These are phyloP conservation scores for Hypoxylon rickii DNA, from an alignment of 495 filamentous ascomycete species.

Conservation along the genomic window DNA sequence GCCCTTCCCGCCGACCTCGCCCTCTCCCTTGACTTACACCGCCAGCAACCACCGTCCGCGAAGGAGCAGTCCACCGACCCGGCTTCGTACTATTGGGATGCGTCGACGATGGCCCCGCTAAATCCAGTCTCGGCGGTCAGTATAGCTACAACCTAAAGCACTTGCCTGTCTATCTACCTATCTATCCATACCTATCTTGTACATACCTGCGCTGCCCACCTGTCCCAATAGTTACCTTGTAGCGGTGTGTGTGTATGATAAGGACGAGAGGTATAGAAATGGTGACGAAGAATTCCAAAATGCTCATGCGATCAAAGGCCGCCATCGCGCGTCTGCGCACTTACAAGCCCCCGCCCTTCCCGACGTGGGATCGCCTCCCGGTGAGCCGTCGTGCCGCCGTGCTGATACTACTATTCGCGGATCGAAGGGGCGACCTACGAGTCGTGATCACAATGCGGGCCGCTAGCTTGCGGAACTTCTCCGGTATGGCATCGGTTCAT, in stretches of 20 bases:
- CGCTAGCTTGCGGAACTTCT: conserved; percentile 67
- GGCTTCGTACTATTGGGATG: conserved; percentile 53
- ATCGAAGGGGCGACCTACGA: conserved; percentile 72
- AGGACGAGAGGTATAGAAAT: background rate
- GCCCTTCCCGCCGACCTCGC: conserved; percentile 33
- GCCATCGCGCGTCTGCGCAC: conserved; percentile 76
- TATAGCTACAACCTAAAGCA: conserved; percentile 33
- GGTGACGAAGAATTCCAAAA: conserved; percentile 1
- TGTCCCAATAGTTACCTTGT: too few species aligned
- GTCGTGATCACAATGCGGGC: conserved; percentile 89
- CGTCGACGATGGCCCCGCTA: conserved; percentile 59
- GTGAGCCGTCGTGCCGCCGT: conserved; percentile 78
- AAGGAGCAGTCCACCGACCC: conserved; percentile 26
- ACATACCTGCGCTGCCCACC: too few species aligned
- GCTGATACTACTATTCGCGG: conserved; percentile 81
- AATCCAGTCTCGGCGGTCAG: conserved; percentile 60
- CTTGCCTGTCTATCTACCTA: background rate
- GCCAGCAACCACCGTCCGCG: background rate
- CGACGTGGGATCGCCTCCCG: conserved; percentile 63
- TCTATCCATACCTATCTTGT: background rate
- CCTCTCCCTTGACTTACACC: conserved; percentile 33
- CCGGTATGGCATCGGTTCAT: conserved; percentile 40
- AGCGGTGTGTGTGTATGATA: too few species aligned
- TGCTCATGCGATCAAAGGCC: conserved; percentile 55
- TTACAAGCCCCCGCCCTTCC: conserved; percentile 64